Evolutionary conservation across 495 filamentous ascomycete species (phyloP), one percentile per base, ranked within the genome.

Genomic region (Trichoderma gamsii): DNA sequence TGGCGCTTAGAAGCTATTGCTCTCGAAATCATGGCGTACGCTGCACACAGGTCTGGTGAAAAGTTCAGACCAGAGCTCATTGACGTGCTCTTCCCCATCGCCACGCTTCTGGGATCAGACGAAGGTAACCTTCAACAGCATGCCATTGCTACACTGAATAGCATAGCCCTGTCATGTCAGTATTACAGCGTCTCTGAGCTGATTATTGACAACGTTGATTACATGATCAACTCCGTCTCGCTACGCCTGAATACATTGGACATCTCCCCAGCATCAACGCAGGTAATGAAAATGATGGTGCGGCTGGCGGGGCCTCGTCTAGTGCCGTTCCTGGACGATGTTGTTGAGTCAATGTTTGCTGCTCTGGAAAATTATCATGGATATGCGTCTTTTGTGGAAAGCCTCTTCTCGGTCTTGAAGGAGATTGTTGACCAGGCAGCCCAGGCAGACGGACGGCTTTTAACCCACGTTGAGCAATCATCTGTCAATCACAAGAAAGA

Each of bases 241-340:
- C 79, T 97, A 27, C 92, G 94, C 68, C 82, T 99, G 35, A 97
- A 96, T 70, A 92, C 87, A 0, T 92, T 96, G 72, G 92, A 97
- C 66, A 87, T 97, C 66, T 94, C 92, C 0, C 94, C 94, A 2
- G 89, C 96, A 68, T 92, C 92, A 12, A 93, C 93, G 18, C 89
- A 92, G 71, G 96, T 98, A 0, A 80, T 99, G 16, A 83, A 90
- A 12, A 97, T 99, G 93, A 95, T 99, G 91, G 84, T 98, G 66
- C 88, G 85, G 29, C 81, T 99, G 41, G 90, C 92, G 61, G 95
- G 96, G 9, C 88, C 92, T 11, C 82, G 80, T 41, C 78, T 99
- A 9, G 82, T 98, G 29, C 92, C 93, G 0, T 98, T 91, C 74
- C 79, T 99, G 25, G 96, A 98, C 71, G 95, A 99, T 74, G 84